Conservation (phyloP, 129 eudicot genomes). For the Tagetes erecta region DNA sequence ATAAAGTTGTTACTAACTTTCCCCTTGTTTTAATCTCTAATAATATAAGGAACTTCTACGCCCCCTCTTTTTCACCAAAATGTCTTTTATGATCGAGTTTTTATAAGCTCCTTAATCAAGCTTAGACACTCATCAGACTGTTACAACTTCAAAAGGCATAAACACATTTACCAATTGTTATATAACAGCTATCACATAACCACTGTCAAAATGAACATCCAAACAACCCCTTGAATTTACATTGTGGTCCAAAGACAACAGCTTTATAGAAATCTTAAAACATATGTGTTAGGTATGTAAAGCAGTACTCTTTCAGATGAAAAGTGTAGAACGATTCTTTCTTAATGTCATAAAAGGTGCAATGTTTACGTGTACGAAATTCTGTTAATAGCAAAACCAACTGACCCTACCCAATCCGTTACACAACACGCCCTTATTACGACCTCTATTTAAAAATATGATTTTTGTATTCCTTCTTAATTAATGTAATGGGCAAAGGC, state of each 20-base stretch:
- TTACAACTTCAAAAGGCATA: neutral
- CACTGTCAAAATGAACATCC: neutral
- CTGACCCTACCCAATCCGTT: neutral
- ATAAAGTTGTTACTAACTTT: neutral
- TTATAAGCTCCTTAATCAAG: neutral
- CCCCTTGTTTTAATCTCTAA: neutral
- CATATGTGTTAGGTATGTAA: neutral
- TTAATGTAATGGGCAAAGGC: neutral
- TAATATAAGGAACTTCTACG: neutral
- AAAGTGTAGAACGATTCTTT: neutral
- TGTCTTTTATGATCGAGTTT: neutral
- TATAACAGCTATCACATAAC: neutral
- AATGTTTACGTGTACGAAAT: neutral
- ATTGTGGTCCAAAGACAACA: neutral
- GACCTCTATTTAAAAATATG: neutral
- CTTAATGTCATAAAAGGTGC: neutral
- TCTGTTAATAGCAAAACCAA: neutral
- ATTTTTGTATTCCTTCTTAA: neutral
- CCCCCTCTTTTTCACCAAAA: neutral
- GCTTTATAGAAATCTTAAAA: neutral
- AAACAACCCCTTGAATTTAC: neutral
- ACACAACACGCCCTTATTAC: neutral
- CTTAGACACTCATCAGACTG: neutral
- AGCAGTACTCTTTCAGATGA: neutral
- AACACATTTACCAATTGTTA: neutral